phyloP scores from a whole-genome alignment of 495 filamentous ascomycete species.

The Gamarada debralockiae region DNA sequence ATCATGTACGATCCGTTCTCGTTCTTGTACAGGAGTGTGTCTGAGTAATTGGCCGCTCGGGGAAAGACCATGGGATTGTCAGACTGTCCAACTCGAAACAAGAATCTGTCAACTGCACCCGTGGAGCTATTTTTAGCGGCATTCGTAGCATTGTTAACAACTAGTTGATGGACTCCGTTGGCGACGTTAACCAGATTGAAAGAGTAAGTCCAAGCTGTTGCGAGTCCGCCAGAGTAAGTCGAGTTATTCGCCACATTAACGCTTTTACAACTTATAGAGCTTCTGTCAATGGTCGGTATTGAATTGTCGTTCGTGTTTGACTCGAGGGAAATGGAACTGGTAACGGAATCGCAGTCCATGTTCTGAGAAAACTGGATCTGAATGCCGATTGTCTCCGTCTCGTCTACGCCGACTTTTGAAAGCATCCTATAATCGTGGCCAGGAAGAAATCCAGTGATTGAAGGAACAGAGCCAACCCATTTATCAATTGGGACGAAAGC shows the following conservation, averaged over 20 bases:
- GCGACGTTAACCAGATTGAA: slow-evolving; percentile 54
- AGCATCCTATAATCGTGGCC: too few relatives aligned
- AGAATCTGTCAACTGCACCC: slow-evolving; percentile 38
- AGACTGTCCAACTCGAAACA: slow-evolving; percentile 45
- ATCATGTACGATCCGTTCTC: slow-evolving; percentile 42
- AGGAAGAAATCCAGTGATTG: too few relatives aligned
- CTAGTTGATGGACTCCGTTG: slow-evolving; percentile 62
- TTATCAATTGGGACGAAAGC: too few relatives aligned
- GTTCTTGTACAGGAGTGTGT: slow-evolving; percentile 39
- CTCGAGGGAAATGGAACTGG: neutral
- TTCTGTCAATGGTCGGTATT: neutral
- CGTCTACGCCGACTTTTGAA: too few relatives aligned
- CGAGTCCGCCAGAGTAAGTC: slow-evolving; percentile 37
- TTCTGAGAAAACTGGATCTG: too few relatives aligned
- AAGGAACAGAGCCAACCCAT: too few relatives aligned
- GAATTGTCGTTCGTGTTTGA: neutral
- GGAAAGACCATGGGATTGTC: slow-evolving; percentile 58
- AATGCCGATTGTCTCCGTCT: too few relatives aligned
- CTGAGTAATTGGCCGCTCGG: slow-evolving; percentile 54
- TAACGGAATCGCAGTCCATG: neutral
- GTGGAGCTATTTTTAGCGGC: neutral
- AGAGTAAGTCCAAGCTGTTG: slow-evolving; percentile 48
- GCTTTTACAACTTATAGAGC: neutral
- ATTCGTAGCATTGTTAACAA: slow-evolving; percentile 49
- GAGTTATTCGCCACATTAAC: neutral